Base-by-base conservation (phyloP, 2,329 filamentous ascomycete species). In the Trichoderma lentiforme region DNA sequence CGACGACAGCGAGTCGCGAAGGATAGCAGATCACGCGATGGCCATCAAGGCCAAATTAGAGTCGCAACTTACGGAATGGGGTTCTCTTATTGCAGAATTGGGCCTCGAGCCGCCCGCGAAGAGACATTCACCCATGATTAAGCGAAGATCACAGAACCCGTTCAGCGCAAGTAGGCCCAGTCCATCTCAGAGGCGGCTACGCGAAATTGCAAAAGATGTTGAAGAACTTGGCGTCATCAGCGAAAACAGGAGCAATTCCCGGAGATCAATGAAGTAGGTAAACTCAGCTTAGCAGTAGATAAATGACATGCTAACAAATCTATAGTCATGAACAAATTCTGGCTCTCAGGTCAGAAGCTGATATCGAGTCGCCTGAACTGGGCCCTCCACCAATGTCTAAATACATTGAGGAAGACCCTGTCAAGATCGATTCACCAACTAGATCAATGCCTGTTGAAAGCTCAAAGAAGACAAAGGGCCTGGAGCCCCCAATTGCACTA, bases 41-140 rank as follows among this genome's bases (percentile, higher is more conserved):
- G 86, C 86, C n/a, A 89, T 95, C 76, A 94, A 91, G 79, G 85
- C 86, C 60, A 88, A 90, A 79, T 84, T 97, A 74, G 90, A 94
- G 78, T 85, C 87, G 3, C 94, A 95, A 81, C 84, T 96, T 24
- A 83, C 87, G 39, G 92, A 95, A 83, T 88, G 94, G 81, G 87
- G 89, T 34, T 85, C 86, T 4, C 83, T 95, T 74, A 86, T 96
- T 12, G 89, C 87, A 58, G 87, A 87, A 32, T 84, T 95, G 57
- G 91, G 91, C 6, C 77, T 86, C 53, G 88, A 91, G 75, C 88
- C 89, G 43, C 86, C 89, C 21, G 81, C 81, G 74, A 88, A 87
- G 76, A 80, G 84, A 73, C 83, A 83, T 56, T 81, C 83, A 74
- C 80, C 82, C 70, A 79, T 79, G 75, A 77, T 79, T 21, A 80